Conservation (phyloP, 106 monocot genomes). For the Dendrobium officinale region DNA sequence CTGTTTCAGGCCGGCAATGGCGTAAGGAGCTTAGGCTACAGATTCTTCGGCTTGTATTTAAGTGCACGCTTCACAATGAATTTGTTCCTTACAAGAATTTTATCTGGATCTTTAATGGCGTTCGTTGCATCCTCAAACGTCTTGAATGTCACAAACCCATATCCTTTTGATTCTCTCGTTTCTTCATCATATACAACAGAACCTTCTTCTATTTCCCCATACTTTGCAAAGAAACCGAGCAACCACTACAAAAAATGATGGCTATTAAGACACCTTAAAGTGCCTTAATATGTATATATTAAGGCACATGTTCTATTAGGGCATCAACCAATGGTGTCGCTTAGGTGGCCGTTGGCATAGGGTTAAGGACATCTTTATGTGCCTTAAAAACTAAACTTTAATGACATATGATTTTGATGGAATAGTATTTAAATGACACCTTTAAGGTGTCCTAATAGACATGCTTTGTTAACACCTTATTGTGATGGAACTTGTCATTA, state of each 20-base stretch:
- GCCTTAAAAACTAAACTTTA: no score
- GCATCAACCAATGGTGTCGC: no score
- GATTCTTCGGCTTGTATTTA: conserved; percentile 14
- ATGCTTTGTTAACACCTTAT: no score
- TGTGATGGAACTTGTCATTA: no score
- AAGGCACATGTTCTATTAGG: no score
- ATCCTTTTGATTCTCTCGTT: conserved; percentile 30
- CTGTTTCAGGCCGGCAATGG: conserved; percentile 2
- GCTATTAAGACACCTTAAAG: no score
- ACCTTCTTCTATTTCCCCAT: conserved; percentile 51
- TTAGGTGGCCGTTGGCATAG: no score
- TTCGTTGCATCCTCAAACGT: conserved; percentile 35
- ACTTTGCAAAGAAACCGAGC: conserved; percentile 25
- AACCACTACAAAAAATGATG: background rate
- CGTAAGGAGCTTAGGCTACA: conserved; percentile 12
- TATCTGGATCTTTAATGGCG: conserved; percentile 36
- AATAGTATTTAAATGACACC: no score
- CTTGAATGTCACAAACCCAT: conserved; percentile 45
- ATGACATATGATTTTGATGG: no score
- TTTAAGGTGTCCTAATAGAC: no score
- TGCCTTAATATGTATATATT: no score
- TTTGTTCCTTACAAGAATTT: conserved; percentile 29
- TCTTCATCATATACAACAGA: conserved; percentile 36
- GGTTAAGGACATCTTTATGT: no score
- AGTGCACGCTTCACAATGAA: conserved; percentile 28